phyloP scores from a whole-genome alignment of 1,284 basidiomycete species.

The Naganishia albida region DNA sequence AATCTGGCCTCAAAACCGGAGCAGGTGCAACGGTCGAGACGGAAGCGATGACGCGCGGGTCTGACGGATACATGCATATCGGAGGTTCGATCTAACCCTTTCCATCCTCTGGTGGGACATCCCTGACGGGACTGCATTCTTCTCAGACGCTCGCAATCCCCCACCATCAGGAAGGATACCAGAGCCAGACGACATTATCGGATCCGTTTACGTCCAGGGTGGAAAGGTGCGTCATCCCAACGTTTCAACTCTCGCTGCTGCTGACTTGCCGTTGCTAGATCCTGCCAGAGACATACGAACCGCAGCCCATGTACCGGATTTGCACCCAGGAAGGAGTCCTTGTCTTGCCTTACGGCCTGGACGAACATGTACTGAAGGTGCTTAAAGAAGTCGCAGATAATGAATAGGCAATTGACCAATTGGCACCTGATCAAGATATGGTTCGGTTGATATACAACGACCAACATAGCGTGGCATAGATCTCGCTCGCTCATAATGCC shows the following conservation, averaged over 20 bases:
- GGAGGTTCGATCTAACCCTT: conserved; percentile 41
- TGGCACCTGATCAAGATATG: not conserved
- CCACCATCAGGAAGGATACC: conserved; percentile 53
- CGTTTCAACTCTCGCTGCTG: not conserved
- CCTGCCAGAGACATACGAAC: conserved; percentile 48
- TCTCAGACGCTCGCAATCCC: conserved; percentile 49
- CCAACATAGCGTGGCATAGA: not conserved
- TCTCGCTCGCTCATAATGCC: not conserved
- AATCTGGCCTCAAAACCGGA: conserved; percentile 36
- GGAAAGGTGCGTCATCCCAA: conserved; percentile 44
- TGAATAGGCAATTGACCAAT: not conserved
- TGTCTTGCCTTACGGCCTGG: conserved; percentile 48
- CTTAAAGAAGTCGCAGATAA: conserved; percentile 40
- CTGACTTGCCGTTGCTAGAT: conserved; percentile 36
- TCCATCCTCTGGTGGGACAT: not conserved
- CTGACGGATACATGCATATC: conserved; percentile 53
- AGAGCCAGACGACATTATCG: conserved; percentile 54
- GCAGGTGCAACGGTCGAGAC: conserved; percentile 40
- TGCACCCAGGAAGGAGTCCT: conserved; percentile 49
- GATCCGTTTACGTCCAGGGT: conserved; percentile 49
- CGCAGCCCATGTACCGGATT: conserved; percentile 49
- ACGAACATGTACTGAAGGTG: conserved; percentile 42
- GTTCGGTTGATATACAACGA: not conserved
- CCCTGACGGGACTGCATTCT: conserved; percentile 29
- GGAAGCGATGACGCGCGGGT: conserved; percentile 48